Percentiles rank a stretch among this genome's conserved stretches.
Conservation (phyloP, 768 basidiomycete species). For the Pleurotus citrinopileatus region DNA sequence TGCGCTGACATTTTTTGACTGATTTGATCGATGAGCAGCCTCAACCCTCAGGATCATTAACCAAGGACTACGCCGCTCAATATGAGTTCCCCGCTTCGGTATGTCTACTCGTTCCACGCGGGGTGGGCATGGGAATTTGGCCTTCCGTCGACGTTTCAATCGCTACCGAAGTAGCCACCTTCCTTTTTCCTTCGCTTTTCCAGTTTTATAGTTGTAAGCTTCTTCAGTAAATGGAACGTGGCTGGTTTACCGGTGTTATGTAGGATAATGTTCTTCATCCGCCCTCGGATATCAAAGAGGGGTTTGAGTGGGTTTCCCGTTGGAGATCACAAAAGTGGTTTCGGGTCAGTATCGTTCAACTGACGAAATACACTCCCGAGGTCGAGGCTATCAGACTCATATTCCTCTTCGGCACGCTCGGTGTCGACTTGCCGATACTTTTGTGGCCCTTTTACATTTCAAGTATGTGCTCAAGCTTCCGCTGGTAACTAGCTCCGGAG, state of each 20-base stretch:
- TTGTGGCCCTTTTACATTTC: too few relatives aligned
- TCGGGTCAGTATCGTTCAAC: not conserved
- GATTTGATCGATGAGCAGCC: conserved; percentile 9
- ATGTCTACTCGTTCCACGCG: not conserved
- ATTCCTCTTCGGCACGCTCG: not conserved
- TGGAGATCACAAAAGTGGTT: not conserved
- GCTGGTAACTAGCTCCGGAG: not conserved
- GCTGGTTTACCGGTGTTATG: not conserved
- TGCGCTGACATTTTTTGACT: conserved; percentile 3
- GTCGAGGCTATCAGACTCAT: not conserved
- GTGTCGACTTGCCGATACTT: not conserved
- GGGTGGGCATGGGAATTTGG: not conserved
- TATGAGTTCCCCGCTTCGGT: not conserved
- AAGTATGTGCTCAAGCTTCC: too few relatives aligned
- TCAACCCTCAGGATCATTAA: conserved; percentile 2
- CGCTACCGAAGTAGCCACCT: conserved; percentile 7
- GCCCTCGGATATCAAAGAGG: conserved; percentile 5
- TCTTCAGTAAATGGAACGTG: conserved; percentile 1
- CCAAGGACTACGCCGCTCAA: not conserved
- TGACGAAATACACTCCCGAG: too few relatives aligned
- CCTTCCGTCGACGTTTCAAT: not conserved
- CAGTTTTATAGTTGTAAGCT: not conserved
- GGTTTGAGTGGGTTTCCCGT: not conserved
- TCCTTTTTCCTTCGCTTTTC: not conserved
- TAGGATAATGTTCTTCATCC: not conserved